Evolutionary conservation across 495 filamentous ascomycete species (phyloP).

Genomic region (Neurospora sp.): DNA sequence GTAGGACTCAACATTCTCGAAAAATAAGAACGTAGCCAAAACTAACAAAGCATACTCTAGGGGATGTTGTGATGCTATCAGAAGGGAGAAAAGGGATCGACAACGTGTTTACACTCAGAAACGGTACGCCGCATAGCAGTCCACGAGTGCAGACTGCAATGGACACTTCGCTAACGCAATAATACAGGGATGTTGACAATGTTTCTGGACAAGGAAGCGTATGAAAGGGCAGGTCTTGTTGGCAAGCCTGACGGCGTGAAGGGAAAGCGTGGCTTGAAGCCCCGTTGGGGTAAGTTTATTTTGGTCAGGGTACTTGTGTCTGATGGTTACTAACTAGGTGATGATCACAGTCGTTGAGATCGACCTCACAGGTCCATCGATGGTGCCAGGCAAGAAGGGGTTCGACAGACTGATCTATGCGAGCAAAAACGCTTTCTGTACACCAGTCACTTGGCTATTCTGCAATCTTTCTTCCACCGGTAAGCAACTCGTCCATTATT

Average conservation of each 20-base stretch:
- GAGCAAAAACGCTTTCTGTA: constrained; percentile 68
- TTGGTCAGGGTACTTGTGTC: neutral
- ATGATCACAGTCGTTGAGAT: constrained; percentile 58
- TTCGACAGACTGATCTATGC: constrained; percentile 81
- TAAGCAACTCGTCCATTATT: constrained; percentile 8
- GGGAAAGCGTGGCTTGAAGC: constrained; percentile 40
- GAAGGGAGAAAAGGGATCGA: constrained; percentile 73
- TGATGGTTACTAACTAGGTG: neutral
- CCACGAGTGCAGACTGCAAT: neutral
- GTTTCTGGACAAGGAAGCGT: constrained; percentile 72
- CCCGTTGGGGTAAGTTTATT: constrained; percentile 37
- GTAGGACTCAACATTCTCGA: constrained; percentile 31
- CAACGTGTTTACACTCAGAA: constrained; percentile 62
- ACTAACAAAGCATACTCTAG: constrained; percentile 29
- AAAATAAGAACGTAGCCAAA: neutral
- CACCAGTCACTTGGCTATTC: constrained; percentile 72
- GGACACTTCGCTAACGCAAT: constrained; percentile 2
- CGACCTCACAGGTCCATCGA: constrained; percentile 67
- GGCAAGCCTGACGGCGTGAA: constrained; percentile 58
- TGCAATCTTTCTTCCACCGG: constrained; percentile 45
- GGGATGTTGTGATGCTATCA: constrained; percentile 84
- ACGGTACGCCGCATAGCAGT: constrained; percentile 39
- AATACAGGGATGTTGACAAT: constrained; percentile 57
- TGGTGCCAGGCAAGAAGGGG: constrained; percentile 84
- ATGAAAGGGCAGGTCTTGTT: constrained; percentile 73